Conservation (phyloP, 352 stramenopile species). For the Phytopythium aichiense region DNA sequence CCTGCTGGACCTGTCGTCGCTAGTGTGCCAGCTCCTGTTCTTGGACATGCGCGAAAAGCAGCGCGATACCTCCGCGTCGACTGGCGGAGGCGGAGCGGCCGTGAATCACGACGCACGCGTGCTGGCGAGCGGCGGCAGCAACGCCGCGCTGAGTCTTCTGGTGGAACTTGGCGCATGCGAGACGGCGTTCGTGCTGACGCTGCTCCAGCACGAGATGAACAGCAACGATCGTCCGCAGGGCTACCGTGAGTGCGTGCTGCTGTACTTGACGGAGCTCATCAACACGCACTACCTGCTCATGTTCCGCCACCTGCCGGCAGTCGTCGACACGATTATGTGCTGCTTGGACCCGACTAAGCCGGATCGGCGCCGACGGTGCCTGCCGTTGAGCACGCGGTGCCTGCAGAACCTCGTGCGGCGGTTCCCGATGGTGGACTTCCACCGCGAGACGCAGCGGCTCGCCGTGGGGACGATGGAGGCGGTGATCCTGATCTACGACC, state of each 20-base stretch:
- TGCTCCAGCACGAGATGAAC: constrained; percentile 85
- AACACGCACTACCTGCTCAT: constrained; percentile 83
- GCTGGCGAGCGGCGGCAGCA: constrained; percentile 51
- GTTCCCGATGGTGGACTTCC: constrained; percentile 88
- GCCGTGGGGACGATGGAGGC: constrained; percentile 85
- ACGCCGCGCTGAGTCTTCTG: constrained; percentile 71
- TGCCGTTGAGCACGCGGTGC: constrained; percentile 73
- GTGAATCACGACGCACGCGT: constrained; percentile 44
- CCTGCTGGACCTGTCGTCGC: constrained; percentile 71
- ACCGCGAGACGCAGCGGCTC: constrained; percentile 83
- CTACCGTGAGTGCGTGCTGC: constrained; percentile 70
- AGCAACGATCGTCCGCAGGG: constrained; percentile 57
- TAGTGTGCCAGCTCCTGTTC: constrained; percentile 69
- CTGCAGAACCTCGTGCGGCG: constrained; percentile 77
- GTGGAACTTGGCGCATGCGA: constrained; percentile 77
- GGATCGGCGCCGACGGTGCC: constrained; percentile 69
- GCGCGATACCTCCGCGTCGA: constrained; percentile 18
- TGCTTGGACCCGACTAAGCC: constrained; percentile 84
- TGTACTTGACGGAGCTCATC: constrained; percentile 79
- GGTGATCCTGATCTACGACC: constrained; percentile 86
- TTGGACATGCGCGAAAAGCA: constrained; percentile 76
- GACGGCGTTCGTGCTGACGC: constrained; percentile 64
- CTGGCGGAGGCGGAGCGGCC: constrained; percentile 12
- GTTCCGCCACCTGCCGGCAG: constrained; percentile 74
- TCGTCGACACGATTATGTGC: constrained; percentile 85